Base-by-base conservation (phyloP, 208 protist species). In the Phytomonas sp. region DNA sequence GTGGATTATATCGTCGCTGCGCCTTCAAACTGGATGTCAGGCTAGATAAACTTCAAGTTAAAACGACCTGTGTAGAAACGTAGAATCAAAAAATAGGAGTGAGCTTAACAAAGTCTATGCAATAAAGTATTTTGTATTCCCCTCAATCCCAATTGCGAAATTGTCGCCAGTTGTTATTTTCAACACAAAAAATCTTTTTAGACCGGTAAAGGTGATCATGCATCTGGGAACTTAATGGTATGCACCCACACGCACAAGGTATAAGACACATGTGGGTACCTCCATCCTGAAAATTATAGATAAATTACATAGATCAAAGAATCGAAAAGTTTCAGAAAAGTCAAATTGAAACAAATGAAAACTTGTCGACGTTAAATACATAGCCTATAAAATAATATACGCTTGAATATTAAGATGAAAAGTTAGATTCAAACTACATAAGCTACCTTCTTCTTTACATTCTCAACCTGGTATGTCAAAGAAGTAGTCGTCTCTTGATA, bases 361-460 rank as follows among this genome's bases (percentile, higher is more conserved):
- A 65, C 52, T n/a, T 33, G 74, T 61, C 40, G 16, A 66, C 10
- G 36, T 52, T 29, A 71, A 59, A 32, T 31, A 40, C n/a, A 66
- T 45, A 12, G 26, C 34, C 23, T 45, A 60, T 33, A 37, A 36
- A 66, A 29, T 59, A n/a, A 26, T 26, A 63, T 5, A 33, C 14
- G n/a, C 19, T 40, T 65, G 26, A 30, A 45, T 36, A 23, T 6
- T 2, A 30, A 67, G 59, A 69, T 49, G 31, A 67, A 66, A 16
- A 62, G 42, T 68, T 49, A 61, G 52, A 69, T 42, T 59, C n/a
- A 73, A 74, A 65, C 34, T 78, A 83, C 62, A 60, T 78, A 34
- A 73, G 45, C 19, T 56, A 56, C 45, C 45, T 56, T 56, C 45
- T 56, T 56, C 45, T 26, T 19, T 23, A 56, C 16, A 56, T 19